Evolutionary conservation across 2,329 filamentous ascomycete species (phyloP), one percentile per base, ranked within the genome.

Genomic region (Colletotrichum sojae): DNA sequence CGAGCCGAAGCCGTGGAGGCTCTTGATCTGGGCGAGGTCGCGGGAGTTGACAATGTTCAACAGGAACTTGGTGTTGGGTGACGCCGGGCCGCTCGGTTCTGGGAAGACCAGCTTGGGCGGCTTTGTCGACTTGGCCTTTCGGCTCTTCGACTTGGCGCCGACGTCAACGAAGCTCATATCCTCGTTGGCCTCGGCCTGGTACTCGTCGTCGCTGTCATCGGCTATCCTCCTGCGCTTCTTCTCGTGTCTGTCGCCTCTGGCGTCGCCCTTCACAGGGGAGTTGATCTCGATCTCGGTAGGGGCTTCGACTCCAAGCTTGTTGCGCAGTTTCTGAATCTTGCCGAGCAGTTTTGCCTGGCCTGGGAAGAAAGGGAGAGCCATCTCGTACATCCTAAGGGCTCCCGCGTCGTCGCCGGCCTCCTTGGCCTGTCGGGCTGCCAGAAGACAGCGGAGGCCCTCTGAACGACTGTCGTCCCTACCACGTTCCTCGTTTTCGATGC

Each of bases 391-490:
- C 73, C 89, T 90, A 69, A 98, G 81, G 0, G 95, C 94, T 40
- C 89, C 92, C 4, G 83, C 84, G 59, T 97, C 90, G 73, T 98
- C 93, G 2, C 94, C 94, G 4, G 90, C 87, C 60, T 94, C 93
- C 76, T 95, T 94, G 76, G 97, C 93, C 78, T 98, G 94, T 73
- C 96, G 93, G 1, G 94, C 95, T 86, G 96, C 94, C n/a, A 98
- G 85, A 40, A 98, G 82, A 74, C 92, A 94, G 12, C 94, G 92
- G 31, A 98, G 81, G 0, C 95, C 96, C 71, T 97, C 94, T 0
- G 93, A 91, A 61, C 92, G 90, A 27, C 87, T 84, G 74, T 97
- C 94, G 45, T 95, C 93, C 53, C 78, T 76, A 45, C 57, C 67
- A 69, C 82, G 83, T 51, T 85, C 88, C 20, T 89, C 89, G 67